Evolutionary conservation across 2,329 filamentous ascomycete genomes (phyloP).

Genomic region (Elsinoe necatrix): DNA sequence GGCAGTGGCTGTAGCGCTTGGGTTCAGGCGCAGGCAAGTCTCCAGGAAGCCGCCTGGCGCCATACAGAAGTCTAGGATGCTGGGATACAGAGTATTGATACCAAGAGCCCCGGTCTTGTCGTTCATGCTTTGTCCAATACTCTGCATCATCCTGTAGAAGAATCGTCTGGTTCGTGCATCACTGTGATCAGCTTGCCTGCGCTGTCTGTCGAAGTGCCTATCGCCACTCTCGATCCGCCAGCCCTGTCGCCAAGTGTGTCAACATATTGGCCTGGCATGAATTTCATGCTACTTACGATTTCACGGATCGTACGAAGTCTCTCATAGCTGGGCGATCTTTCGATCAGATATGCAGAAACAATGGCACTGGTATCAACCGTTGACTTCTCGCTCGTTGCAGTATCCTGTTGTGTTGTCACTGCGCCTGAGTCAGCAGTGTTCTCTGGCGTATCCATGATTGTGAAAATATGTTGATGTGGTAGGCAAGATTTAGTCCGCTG

Average conservation of each 20-base stretch:
- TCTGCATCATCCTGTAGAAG: constrained; percentile 39
- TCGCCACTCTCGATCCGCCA: constrained; percentile 40
- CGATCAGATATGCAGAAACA: neutral
- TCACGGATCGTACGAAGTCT: neutral
- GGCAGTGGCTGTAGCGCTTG: constrained; percentile 25
- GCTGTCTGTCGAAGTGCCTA: constrained; percentile 35
- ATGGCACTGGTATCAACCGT: neutral
- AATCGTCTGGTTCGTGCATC: constrained; percentile 16
- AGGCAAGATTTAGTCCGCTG: too few relatives aligned
- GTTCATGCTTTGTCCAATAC: constrained; percentile 39
- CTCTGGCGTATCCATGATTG: too few relatives aligned
- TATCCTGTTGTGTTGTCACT: too few relatives aligned
- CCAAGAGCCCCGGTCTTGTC: constrained; percentile 28
- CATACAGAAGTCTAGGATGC: constrained; percentile 48
- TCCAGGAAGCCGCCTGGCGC: constrained; percentile 47
- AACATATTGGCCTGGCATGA: neutral
- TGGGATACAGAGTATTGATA: constrained; percentile 16
- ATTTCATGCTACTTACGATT: neutral
- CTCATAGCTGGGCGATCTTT: neutral
- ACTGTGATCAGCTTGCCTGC: constrained; percentile 31
- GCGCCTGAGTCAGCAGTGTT: too few relatives aligned
- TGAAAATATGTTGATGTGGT: too few relatives aligned
- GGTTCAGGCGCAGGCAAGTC: constrained; percentile 32
- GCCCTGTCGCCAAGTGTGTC: constrained; percentile 29
- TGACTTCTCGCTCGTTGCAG: neutral